Base-by-base conservation (phyloP, 73 alveolate genomes). In the Paramecium biaurelia region DNA sequence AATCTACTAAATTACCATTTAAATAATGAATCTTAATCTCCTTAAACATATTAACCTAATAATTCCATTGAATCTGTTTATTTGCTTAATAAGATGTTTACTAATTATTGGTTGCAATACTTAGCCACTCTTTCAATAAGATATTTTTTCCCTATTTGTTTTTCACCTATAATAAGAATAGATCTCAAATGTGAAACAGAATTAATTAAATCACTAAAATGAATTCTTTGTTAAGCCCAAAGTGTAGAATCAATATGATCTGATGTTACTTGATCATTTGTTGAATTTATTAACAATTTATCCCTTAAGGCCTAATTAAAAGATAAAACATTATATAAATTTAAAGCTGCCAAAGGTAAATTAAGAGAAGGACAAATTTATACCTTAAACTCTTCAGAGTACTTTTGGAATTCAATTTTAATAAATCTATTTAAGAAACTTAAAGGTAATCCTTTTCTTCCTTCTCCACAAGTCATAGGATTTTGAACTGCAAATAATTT, bases 381-480 rank as follows among this genome's bases (percentile, higher is more conserved):
- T 63, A 30, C 1, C 15, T 63, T 63, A n/a, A 63, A 63, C 12
- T 63, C 84, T 63, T 63, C 84, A 12, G 84, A 63, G 26, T 63
- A 63, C 15, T 26, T 63, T 32, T 63, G 5, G 11, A 63, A 63
- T 63, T 63, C 84, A 14, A 99, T 98, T 85, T 98, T 98, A 21
- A 98, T 96, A 93, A 99, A 98, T 94, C 99, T 94, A 94, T 99
- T 99, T 92, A 98, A 92, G 92, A 99, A 99, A 57, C 99, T 96
- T 85, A 97, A 94, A 7, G 99, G 99, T 2, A 99, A 97, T 89
- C 98, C 97, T 92, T 98, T 98, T 47, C 99, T 97, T 10, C 99
- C 99, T 70, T 82, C 94, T 70, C 94, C 94, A 23, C 47, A 70
- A 12, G 84, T 70, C 88, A 89, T 70, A 14, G 94, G 94, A 53